Conservation (phyloP, 441 rosid species). For the Populus hybrid region DNA sequence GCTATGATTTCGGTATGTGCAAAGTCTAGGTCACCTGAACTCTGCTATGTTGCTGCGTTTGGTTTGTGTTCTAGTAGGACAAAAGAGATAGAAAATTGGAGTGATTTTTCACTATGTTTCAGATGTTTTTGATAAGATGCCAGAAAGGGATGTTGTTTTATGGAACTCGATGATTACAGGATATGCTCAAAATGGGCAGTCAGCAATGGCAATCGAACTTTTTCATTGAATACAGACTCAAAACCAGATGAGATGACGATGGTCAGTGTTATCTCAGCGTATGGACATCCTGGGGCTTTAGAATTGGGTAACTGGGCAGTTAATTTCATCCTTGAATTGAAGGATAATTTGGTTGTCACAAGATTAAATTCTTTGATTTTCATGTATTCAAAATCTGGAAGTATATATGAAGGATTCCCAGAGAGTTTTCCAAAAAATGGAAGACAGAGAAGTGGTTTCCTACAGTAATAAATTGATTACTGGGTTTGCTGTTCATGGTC, state of each 20-base stretch:
- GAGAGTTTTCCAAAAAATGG: constrained; percentile 42
- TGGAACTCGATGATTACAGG: constrained; percentile 68
- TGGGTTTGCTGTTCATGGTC: constrained; percentile 62
- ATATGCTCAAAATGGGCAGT: constrained; percentile 44
- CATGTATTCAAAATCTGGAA: constrained; percentile 62
- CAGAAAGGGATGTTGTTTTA: constrained; percentile 44
- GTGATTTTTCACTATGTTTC: background rate
- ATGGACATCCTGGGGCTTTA: constrained; percentile 46
- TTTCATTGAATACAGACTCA: constrained; percentile 41
- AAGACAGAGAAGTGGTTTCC: constrained; percentile 47
- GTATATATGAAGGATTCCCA: constrained; percentile 35
- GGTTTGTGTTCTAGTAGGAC: too few relatives aligned
- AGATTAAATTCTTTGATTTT: constrained; percentile 52
- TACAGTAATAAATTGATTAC: constrained; percentile 73
- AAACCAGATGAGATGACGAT: constrained; percentile 52
- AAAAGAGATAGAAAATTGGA: too few relatives aligned
- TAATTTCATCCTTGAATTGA: constrained; percentile 37
- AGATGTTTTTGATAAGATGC: constrained; percentile 45
- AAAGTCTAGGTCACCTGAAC: constrained; percentile 32
- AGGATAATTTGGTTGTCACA: constrained; percentile 41
- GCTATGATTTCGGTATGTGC: constrained; percentile 52
- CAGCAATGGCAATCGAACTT: constrained; percentile 39
- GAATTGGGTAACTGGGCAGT: constrained; percentile 50
- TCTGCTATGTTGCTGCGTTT: constrained; percentile 14
- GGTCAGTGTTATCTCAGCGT: constrained; percentile 48